Conservation (phyloP, 2,329 filamentous ascomycete species). For the Fusarium graminum region DNA sequence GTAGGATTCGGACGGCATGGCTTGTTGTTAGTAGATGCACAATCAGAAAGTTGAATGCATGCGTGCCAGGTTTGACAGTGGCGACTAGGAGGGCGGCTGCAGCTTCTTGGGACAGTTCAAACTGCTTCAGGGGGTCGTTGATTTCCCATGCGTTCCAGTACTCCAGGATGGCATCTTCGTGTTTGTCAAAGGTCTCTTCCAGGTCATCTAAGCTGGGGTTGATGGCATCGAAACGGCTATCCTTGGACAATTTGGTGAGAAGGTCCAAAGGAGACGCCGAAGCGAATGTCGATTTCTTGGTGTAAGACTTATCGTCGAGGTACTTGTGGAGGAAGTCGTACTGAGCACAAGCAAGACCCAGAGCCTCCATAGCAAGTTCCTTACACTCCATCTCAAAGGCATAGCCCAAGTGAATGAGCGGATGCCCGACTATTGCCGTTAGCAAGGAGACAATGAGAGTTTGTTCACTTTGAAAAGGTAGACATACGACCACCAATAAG, state of each 20-base stretch:
- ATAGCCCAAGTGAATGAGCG: conserved; percentile 95
- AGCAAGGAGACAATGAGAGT: conserved; percentile 36
- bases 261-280: conserved; percentile 77
- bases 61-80: conserved; percentile 67
- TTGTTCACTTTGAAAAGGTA: background rate
- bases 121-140: conserved; percentile 76
- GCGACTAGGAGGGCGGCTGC: conserved; percentile 73
- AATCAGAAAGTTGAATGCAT: conserved; percentile 85
- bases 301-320: conserved; percentile 79
- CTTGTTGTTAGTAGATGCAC: conserved; percentile 86
- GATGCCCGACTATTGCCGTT: conserved; percentile 77
- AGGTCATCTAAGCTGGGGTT: conserved; percentile 73
- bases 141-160: conserved; percentile 94
- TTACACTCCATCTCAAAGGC: conserved; percentile 89
- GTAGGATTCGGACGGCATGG: conserved; percentile 87
- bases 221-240: conserved; percentile 75
- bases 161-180: conserved; percentile 79
- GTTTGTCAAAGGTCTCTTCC: conserved; percentile 73
- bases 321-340: conserved; percentile 74
- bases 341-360: conserved; percentile 73
- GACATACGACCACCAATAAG: conserved; percentile 81
- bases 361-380: conserved; percentile 89
- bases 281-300: conserved; percentile 70
- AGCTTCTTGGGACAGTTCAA: conserved; percentile 76
- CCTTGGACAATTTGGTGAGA: conserved; percentile 74